Conservation (phyloP, 768 basidiomycete genomes). For the Tylopilus subfusipes region DNA sequence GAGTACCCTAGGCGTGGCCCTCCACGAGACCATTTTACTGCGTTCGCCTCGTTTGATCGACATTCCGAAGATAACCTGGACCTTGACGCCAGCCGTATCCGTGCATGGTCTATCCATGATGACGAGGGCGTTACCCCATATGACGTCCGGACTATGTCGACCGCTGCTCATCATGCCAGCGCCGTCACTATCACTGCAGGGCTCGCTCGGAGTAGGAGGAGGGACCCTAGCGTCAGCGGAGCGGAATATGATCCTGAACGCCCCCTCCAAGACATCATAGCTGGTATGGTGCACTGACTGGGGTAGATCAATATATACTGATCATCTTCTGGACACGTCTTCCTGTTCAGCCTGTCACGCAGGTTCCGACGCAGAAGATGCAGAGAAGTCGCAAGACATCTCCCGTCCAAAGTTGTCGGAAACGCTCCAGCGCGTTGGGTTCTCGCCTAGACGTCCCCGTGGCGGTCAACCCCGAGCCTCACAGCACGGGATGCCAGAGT, state of each 20-base stretch:
- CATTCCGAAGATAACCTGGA: constrained; percentile 55
- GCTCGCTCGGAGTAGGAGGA: constrained; percentile 46
- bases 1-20: constrained; percentile 74
- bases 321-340: neutral
- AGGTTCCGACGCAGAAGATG: constrained; percentile 49
- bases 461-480: constrained; percentile 35
- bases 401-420: constrained; percentile 66
- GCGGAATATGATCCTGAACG: constrained; percentile 87
- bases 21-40: constrained; percentile 51
- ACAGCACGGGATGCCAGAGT: constrained; percentile 11
- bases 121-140: constrained; percentile 69
- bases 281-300: constrained; percentile 36
- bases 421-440: constrained; percentile 61
- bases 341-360: constrained; percentile 47
- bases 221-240: constrained; percentile 63
- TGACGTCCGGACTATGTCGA: constrained; percentile 70
- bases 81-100: constrained; percentile 47
- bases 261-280: constrained; percentile 69
- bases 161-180: constrained; percentile 86
- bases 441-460: constrained; percentile 75
- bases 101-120: constrained; percentile 60
- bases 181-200: constrained; percentile 85
- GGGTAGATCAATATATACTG: neutral
- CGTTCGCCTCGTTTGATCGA: constrained; percentile 59
- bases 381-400: constrained; percentile 39